These are phyloP conservation scores for Syzygium malaccense DNA, from an alignment of 441 rosid species.

Conservation along the genomic window DNA sequence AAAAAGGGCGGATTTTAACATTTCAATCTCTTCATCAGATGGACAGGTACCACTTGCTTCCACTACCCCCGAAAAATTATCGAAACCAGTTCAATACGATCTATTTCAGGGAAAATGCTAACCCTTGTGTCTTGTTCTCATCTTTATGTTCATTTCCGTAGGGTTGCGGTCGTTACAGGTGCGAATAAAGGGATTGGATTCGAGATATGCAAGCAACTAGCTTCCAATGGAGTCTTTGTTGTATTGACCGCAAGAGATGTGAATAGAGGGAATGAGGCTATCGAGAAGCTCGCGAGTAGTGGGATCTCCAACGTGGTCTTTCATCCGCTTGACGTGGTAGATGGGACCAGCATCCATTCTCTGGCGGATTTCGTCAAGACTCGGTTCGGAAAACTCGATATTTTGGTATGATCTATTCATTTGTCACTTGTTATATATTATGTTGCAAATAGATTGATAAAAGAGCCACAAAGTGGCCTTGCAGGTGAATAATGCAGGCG, in stretches of 20 bases:
- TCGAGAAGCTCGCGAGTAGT: not conserved
- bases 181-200: slow-evolving; percentile 3
- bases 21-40: not conserved
- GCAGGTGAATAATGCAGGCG: slow-evolving; percentile 13
- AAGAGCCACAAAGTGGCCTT: too few species aligned
- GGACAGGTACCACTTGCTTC: not conserved
- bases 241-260: slow-evolving; percentile 9
- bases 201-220: slow-evolving; percentile 2
- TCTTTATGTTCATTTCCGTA: not conserved
- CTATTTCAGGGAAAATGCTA: not conserved
- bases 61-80: not conserved
- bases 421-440: too few species aligned
- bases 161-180: slow-evolving; percentile 1
- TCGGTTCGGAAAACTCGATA: not conserved
- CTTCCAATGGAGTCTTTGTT: not conserved
- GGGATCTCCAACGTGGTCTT: slow-evolving; percentile 12
- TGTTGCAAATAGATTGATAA: too few species aligned
- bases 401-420: too few species aligned
- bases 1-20: not conserved
- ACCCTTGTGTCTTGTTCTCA: not conserved
- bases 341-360: not conserved
- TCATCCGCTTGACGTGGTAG: slow-evolving; percentile 1
- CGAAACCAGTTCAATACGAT: not conserved
- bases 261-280: not conserved
- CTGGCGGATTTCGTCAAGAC: slow-evolving; percentile 1